phyloP scores from a whole-genome alignment of 176 grass and related monocot species.

The Juncus inflexus region DNA sequence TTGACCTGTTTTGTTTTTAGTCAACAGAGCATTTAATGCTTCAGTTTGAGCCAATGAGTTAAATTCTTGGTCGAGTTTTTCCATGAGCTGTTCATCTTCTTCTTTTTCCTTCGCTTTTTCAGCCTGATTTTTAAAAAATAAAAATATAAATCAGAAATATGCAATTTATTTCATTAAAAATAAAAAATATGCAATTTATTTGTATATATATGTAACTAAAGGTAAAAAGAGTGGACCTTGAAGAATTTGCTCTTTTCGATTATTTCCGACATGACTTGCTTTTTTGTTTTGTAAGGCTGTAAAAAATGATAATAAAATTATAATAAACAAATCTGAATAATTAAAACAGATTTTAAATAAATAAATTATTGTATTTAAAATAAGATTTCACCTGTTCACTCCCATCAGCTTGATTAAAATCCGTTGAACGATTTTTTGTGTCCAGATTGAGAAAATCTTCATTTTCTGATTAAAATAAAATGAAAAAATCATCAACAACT shows the following conservation, averaged over 20 bases:
- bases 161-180: background rate
- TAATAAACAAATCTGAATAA: background rate
- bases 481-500: background rate
- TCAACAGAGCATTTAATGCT: conserved; percentile 44
- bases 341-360: background rate
- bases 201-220: background rate
- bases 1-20: conserved; percentile 35
- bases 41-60: conserved; percentile 58
- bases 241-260: conserved; percentile 98
- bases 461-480: conserved; percentile 24
- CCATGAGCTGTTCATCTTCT: conserved; percentile 70
- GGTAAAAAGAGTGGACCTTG: conserved; percentile 43
- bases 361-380: conserved; percentile 4
- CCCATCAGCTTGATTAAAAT: conserved; percentile 34
- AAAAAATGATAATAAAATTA: conserved; percentile 17
- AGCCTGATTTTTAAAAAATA: conserved; percentile 37
- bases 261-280: conserved; percentile 96
- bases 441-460: conserved; percentile 24
- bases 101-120: conserved; percentile 85
- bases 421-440: conserved; percentile 41
- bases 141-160: conserved; percentile 17
- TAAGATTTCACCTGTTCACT: conserved; percentile 38
- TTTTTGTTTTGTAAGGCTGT: conserved; percentile 82
- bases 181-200: too few species aligned
- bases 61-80: conserved; percentile 80